These are phyloP conservation scores for Citrullus amarus DNA, from an alignment of 306 rosid species.

Conservation along the genomic window DNA sequence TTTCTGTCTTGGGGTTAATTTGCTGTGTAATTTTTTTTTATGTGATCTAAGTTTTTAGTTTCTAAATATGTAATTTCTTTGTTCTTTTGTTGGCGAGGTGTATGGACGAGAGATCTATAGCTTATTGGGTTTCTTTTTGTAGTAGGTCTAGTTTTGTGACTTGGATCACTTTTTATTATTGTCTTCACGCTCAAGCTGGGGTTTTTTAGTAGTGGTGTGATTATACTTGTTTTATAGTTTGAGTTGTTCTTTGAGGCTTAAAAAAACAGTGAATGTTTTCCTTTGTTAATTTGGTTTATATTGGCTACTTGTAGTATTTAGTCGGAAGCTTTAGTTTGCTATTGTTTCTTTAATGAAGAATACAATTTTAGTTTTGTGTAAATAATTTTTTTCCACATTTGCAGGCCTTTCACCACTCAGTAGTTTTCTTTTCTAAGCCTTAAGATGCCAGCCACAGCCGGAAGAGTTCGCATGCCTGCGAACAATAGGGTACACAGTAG, in stretches of 20 bases:
- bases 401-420: neutral
- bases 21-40: no score
- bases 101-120: neutral
- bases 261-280: neutral
- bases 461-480: constrained; percentile 99
- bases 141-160: neutral
- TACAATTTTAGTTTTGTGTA: neutral
- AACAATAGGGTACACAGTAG: constrained; percentile 95
- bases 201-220: neutral
- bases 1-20: no score
- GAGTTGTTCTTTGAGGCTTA: neutral
- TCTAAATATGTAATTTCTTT: no score
- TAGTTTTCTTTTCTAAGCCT: constrained; percentile 7
- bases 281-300: neutral
- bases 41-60: no score
- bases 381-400: neutral
- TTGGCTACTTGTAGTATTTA: neutral
- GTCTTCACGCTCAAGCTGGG: neutral
- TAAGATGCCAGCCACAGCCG: constrained; percentile 94
- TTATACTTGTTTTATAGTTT: neutral
- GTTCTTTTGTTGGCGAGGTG: neutral
- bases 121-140: neutral
- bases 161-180: neutral
- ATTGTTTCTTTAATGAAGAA: no score
- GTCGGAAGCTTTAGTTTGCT: neutral